Base-by-base conservation (phyloP, 495 filamentous ascomycete genomes). In the Trichoderma gamsii region DNA sequence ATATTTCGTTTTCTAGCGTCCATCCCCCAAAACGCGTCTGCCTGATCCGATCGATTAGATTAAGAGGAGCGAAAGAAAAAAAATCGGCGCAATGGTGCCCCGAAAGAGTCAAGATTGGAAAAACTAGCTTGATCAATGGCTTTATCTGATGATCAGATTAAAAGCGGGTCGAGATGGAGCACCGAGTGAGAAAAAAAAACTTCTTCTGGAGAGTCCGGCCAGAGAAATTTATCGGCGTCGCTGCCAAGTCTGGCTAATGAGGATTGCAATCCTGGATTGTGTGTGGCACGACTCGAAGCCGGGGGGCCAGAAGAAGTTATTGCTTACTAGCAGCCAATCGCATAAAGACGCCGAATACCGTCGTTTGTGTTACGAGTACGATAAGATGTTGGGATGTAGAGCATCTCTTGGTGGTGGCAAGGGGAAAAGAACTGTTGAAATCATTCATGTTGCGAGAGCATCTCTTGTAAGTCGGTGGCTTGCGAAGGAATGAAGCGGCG, bases 21-120 rank as follows among this genome's bases (percentile, higher is more conserved):
- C 15, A 29, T 8, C 13, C 12, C 29, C 29, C 1, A 29, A 61
- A 61, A 61, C 27, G 25, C n/a, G 27, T 61, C 56, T 61, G 56
- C 56, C 56, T 61, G 56, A 61, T 61, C 16, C 25, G 56, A 61
- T 61, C 23, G 56, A 61, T 61, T 61, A 61, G 56, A 61, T 61
- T 32, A 61, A 61, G 16, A 18, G 11, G 7, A 3, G 23, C 4
- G 2, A 18, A 18, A 6, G n/a, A n/a, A 13, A 23, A 61, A 29
- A 12, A 25, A 11, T 32, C 25, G n/a, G 16, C 56, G 56, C 56
- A 61, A 15, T 61, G 56, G 25, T 61, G 27, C 3, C 56, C 56
- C 25, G 27, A 61, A 61, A 25, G 25, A 61, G 56, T 21, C 9
- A 29, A 29, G 25, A 32, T 21, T 21, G 8, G 4, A 18, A 25